phyloP scores from a whole-genome alignment of 305 asterid genomes.

The Solanum hybrid region DNA sequence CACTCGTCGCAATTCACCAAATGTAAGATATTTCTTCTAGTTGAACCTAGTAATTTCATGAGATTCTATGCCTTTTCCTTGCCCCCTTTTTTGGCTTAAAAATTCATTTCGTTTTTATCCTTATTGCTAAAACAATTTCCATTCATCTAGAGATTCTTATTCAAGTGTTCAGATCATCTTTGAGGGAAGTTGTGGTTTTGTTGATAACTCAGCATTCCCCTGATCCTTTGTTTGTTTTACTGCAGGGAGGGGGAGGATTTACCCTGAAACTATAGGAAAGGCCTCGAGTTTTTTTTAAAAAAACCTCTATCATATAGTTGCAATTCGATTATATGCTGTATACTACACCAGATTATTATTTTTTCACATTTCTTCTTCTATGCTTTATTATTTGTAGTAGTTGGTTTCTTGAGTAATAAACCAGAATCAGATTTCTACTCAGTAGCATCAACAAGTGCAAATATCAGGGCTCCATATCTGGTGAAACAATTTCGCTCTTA shows the following conservation, averaged over 20 bases:
- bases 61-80: not conserved
- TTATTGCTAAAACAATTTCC: not conserved
- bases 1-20: constrained; percentile 85
- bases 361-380: not conserved
- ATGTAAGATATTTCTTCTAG: constrained; percentile 35
- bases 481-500: not conserved
- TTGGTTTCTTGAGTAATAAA: not conserved
- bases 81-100: not conserved
- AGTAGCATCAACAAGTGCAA: not conserved
- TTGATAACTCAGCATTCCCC: not conserved
- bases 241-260: not conserved
- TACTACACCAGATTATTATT: not conserved
- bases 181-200: not conserved
- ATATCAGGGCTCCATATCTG: not conserved
- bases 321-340: not conserved
- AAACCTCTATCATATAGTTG: not conserved
- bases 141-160: not conserved
- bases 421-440: not conserved
- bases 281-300: not conserved
- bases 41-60: not conserved
- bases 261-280: not conserved
- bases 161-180: not conserved
- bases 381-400: not conserved
- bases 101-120: not conserved
- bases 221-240: not conserved